Percentiles rank a stretch among this genome's conserved stretches.
Evolutionary conservation across 495 filamentous ascomycete species (phyloP).

Genomic region (Monascus purpureus): DNA sequence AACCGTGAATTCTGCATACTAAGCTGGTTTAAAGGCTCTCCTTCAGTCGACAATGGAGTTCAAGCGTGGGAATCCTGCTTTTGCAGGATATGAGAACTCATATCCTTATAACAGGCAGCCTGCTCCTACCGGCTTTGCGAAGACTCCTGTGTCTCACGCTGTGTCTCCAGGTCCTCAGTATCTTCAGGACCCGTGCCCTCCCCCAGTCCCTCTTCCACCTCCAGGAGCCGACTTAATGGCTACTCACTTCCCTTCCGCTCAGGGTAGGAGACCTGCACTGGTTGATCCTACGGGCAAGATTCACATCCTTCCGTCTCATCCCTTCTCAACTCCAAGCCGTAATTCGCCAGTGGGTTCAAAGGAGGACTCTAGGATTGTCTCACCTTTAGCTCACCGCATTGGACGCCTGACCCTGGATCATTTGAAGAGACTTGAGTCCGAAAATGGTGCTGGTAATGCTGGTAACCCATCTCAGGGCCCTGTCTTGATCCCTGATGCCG

Average conservation of each 20-base stretch:
- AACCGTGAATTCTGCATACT: too few relatives aligned
- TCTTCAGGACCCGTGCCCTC: background rate
- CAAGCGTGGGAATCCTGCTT: background rate
- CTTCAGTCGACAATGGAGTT: too few relatives aligned
- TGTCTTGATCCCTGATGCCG: background rate
- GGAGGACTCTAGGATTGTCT: too few relatives aligned
- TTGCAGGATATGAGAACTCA: background rate
- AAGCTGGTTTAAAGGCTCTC: too few relatives aligned
- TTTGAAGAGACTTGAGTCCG: conserved; percentile 1
- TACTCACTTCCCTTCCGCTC: background rate
- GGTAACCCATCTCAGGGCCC: background rate
- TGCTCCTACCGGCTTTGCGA: background rate
- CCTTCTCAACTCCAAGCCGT: background rate
- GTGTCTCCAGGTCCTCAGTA: too few relatives aligned
- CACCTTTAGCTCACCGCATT: conserved; percentile 1
- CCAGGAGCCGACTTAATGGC: background rate
- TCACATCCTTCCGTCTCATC: background rate
- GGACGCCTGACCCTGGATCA: background rate
- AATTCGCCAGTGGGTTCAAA: too few relatives aligned
- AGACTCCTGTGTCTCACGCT: too few relatives aligned
- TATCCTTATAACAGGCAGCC: background rate
- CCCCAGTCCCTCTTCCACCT: too few relatives aligned
- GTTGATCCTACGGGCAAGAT: background rate
- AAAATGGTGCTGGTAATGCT: background rate
- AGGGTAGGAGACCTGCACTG: background rate